A percentile compares a stretch with the other conserved stretches of the same genome.
These are phyloP conservation scores for Asterochloris erici DNA, from an alignment of 139 green algal genomes.

Conservation along the genomic window DNA sequence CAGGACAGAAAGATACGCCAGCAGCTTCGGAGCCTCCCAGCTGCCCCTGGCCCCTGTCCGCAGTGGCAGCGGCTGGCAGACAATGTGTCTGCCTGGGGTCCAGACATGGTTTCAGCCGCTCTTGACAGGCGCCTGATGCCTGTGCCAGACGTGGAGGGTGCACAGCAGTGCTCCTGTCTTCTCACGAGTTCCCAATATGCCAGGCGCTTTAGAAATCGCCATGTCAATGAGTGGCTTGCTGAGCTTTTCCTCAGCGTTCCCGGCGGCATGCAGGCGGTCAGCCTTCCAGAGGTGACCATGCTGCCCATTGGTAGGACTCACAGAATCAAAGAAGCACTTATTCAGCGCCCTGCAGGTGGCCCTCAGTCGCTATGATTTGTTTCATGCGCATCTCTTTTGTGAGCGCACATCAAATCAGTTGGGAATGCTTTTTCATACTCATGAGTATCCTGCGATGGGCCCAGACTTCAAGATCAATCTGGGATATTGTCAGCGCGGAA, in stretches of 20 bases:
- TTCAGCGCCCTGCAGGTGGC: neutral
- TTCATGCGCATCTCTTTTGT: constrained; percentile 36
- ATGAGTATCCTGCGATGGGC: constrained; percentile 27
- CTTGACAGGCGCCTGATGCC: neutral
- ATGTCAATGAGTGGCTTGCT: constrained; percentile 8
- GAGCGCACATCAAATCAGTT: constrained; percentile 1
- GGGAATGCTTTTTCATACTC: constrained; percentile 36
- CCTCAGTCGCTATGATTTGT: constrained; percentile 28
- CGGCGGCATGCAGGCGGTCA: neutral
- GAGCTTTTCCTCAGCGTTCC: constrained; percentile 6
- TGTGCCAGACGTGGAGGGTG: constrained; percentile 3
- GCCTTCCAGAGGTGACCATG: constrained; percentile 1
- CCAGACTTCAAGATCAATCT: constrained; percentile 28
- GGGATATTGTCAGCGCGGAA: constrained; percentile 34
- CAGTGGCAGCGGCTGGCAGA: neutral
- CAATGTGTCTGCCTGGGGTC: neutral
- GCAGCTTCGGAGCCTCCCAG: too few species aligned
- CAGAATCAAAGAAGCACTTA: neutral
- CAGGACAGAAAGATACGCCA: too few species aligned
- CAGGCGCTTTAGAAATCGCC: constrained; percentile 7
- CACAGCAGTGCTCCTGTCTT: neutral
- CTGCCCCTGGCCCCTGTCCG: neutral
- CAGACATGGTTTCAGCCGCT: neutral
- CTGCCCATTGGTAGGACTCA: neutral
- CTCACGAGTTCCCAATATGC: neutral